phyloP scores from a whole-genome alignment of 208 protist genomes.

The Acanthamoeba comandoni region DNA sequence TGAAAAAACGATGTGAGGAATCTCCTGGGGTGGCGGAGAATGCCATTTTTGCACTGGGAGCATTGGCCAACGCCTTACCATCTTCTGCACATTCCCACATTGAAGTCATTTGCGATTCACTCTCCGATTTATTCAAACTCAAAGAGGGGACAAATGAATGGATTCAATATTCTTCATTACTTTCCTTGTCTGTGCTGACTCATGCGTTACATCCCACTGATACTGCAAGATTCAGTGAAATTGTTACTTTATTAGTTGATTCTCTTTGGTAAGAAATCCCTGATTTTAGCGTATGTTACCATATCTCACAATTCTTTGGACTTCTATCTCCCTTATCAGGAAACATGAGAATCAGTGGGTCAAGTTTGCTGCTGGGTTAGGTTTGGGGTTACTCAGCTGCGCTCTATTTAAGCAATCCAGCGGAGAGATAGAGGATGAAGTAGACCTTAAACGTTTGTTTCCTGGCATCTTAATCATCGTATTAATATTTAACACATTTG shows the following conservation, averaged over 20 bases:
- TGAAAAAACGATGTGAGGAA: slow-evolving; percentile 55
- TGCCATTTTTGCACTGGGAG: slow-evolving; percentile 10
- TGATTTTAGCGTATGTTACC: not conserved
- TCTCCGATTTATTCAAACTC: slow-evolving; percentile 32
- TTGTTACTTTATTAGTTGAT: slow-evolving; percentile 17
- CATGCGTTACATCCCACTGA: slow-evolving; percentile 65
- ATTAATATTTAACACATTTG: not conserved
- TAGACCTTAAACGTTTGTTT: slow-evolving; percentile 2
- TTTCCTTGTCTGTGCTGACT: slow-evolving; percentile 17
- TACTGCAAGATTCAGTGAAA: slow-evolving; percentile 32
- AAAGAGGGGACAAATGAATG: slow-evolving; percentile 1
- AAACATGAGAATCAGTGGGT: slow-evolving; percentile 52
- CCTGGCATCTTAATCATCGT: not conserved
- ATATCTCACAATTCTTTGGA: not conserved
- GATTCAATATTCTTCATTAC: not conserved
- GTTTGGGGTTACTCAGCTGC: slow-evolving; percentile 17
- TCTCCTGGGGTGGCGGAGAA: slow-evolving; percentile 51
- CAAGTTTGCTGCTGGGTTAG: slow-evolving; percentile 37
- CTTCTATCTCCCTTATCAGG: not conserved
- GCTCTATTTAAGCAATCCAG: slow-evolving; percentile 29
- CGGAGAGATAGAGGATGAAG: slow-evolving; percentile 3
- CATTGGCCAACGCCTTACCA: slow-evolving; percentile 15
- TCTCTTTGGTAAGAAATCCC: not conserved
- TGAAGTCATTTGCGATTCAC: slow-evolving; percentile 66
- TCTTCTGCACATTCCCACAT: slow-evolving; percentile 44